Evolutionary conservation across 768 basidiomycete genomes (phyloP).

Genomic region (Pulveroboletus sp.): DNA sequence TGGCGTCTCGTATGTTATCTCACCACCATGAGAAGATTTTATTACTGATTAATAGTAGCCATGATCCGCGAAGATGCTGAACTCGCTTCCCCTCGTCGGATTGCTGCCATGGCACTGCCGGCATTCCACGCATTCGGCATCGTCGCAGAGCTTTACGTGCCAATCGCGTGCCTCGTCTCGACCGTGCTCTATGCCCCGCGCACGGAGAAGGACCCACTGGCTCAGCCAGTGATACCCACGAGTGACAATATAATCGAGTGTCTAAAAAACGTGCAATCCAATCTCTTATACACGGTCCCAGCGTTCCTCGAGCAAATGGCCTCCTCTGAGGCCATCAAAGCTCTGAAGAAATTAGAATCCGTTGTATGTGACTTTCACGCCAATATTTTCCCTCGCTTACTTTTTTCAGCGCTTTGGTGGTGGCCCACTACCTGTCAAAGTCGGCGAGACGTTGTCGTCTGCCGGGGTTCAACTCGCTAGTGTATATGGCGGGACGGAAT

Average conservation of each 20-base stretch:
- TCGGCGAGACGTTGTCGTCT: slow-evolving; percentile 14
- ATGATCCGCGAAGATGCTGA: not conserved
- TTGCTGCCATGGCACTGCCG: slow-evolving; percentile 34
- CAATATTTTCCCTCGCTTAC: too few species aligned
- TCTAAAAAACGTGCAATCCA: slow-evolving; percentile 7
- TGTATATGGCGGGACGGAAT: slow-evolving; percentile 23
- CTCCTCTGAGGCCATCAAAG: slow-evolving; percentile 7
- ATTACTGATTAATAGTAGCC: not conserved
- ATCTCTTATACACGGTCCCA: slow-evolving; percentile 15
- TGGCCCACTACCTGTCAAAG: slow-evolving; percentile 11
- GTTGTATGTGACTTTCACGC: slow-evolving; percentile 18
- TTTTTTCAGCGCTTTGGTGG: slow-evolving; percentile 7
- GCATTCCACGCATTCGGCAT: slow-evolving; percentile 39
- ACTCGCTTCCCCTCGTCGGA: slow-evolving; percentile 9
- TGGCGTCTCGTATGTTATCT: slow-evolving; percentile 32
- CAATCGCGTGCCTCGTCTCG: slow-evolving; percentile 26
- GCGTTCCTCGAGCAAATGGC: slow-evolving; percentile 18
- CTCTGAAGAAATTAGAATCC: slow-evolving; percentile 14
- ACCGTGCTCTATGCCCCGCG: slow-evolving; percentile 34
- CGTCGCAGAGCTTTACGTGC: slow-evolving; percentile 27
- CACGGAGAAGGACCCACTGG: not conserved
- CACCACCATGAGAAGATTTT: not conserved
- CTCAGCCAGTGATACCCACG: slow-evolving; percentile 19
- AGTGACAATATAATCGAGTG: slow-evolving; percentile 19
- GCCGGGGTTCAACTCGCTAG: slow-evolving; percentile 14